Evolutionary conservation across 495 filamentous ascomycete genomes (phyloP).

Genomic region (Apiosordaria backusii): DNA sequence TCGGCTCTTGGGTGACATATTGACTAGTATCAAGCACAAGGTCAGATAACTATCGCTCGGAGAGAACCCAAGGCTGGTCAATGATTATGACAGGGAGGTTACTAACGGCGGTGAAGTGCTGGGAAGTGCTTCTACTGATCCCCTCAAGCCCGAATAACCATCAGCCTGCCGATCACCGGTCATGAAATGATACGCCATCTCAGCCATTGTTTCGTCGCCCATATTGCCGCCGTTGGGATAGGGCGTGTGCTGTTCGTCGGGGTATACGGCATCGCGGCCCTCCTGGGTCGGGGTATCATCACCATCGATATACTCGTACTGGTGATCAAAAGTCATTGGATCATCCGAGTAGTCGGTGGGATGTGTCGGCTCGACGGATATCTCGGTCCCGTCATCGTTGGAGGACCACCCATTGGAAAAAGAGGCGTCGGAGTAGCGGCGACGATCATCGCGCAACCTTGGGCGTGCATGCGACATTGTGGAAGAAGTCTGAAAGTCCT

Average conservation of each 20-base stretch:
- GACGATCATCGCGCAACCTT: neutral
- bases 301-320: no score
- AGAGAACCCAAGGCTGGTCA: no score
- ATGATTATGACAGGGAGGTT: neutral
- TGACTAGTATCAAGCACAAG: neutral
- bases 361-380: neutral
- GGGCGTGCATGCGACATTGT: neutral
- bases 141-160: neutral
- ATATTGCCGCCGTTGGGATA: neutral
- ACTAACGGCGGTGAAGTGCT: neutral
- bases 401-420: neutral
- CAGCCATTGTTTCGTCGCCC: neutral
- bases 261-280: no score
- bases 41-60: neutral
- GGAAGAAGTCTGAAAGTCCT: neutral
- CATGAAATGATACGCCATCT: neutral
- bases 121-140: neutral
- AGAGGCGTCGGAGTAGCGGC: neutral
- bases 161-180: neutral
- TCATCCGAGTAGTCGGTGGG: neutral
- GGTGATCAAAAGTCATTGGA: neutral
- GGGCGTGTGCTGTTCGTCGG: no score
- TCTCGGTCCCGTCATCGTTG: neutral
- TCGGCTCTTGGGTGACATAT: neutral
- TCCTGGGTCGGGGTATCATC: no score